phyloP scores from a whole-genome alignment of 805 yeast genomes.

The Candida insectorum region DNA sequence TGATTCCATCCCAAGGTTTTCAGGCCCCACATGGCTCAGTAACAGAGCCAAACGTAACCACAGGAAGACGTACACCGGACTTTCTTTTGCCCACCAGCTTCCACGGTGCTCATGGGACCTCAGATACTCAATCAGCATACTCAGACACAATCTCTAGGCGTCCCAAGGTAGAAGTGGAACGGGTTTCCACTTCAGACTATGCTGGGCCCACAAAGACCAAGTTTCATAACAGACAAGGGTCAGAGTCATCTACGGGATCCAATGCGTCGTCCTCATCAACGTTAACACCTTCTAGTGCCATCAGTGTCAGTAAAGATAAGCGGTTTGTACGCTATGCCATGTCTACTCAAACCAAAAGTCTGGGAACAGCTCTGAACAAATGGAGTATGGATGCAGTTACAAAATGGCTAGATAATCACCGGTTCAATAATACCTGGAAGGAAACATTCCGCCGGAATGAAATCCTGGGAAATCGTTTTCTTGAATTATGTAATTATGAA shows the following conservation, averaged over 20 bases:
- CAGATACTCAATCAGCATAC: no score
- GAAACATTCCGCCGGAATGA: slow-evolving; percentile 55
- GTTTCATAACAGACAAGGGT: slow-evolving; percentile 24
- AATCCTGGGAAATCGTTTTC: slow-evolving; percentile 59
- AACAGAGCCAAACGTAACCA: no score
- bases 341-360: slow-evolving; percentile 28
- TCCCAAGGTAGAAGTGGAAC: no score
- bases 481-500: slow-evolving; percentile 67
- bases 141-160: no score
- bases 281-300: slow-evolving; percentile 22
- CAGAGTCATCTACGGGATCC: slow-evolving; percentile 32
- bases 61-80: no score
- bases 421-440: slow-evolving; percentile 75
- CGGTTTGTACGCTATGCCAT: slow-evolving; percentile 42
- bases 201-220: slow-evolving; percentile 4
- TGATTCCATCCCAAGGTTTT: no score
- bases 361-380: slow-evolving; percentile 45
- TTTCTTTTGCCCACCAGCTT: no score
- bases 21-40: no score
- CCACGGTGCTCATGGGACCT: no score
- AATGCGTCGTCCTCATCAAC: slow-evolving; percentile 29
- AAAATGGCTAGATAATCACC: slow-evolving; percentile 64
- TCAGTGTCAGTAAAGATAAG: slow-evolving; percentile 35
- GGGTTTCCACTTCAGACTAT: no score
- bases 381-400: slow-evolving; percentile 73